Conservation (phyloP, 352 stramenopile genomes). For the Thalassiosira livingstoniorum region DNA sequence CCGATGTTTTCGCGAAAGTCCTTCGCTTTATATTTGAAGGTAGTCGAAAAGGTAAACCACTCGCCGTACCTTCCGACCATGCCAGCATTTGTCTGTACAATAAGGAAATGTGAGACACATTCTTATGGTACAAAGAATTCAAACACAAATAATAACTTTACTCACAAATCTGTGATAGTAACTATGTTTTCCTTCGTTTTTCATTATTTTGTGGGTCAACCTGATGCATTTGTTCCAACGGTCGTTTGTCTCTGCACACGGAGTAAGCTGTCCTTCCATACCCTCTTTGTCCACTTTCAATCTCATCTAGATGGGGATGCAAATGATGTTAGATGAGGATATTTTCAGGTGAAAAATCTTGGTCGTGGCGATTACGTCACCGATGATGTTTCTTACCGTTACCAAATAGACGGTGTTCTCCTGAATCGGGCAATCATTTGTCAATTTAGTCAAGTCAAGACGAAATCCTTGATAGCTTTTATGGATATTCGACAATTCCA, state of each 20-base stretch:
- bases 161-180: slow-evolving; percentile 4
- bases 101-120: too few relatives aligned
- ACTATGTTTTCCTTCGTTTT: slow-evolving; percentile 9
- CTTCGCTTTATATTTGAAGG: slow-evolving; percentile 22
- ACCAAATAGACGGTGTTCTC: slow-evolving; percentile 13
- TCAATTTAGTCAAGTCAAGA: slow-evolving; percentile 49
- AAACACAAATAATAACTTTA: neutral
- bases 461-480: slow-evolving; percentile 39
- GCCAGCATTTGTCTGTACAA: slow-evolving; percentile 22
- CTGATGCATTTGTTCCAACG: slow-evolving; percentile 25
- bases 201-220: slow-evolving; percentile 24
- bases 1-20: slow-evolving; percentile 29
- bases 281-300: slow-evolving; percentile 33
- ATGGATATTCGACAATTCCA: slow-evolving; percentile 10
- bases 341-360: too few relatives aligned
- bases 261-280: slow-evolving; percentile 13
- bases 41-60: slow-evolving; percentile 51
- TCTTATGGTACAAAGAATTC: too few relatives aligned
- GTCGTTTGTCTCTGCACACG: slow-evolving; percentile 3
- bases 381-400: too few relatives aligned
- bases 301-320: too few relatives aligned
- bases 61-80: slow-evolving; percentile 45
- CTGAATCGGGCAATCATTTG: slow-evolving; percentile 17
- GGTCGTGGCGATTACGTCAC: too few relatives aligned
- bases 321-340: too few relatives aligned